A percentile compares a stretch with the other conserved stretches of the same genome.
phyloP scores from a whole-genome alignment of 2,329 filamentous ascomycete species.

The Lojkania enalia region DNA sequence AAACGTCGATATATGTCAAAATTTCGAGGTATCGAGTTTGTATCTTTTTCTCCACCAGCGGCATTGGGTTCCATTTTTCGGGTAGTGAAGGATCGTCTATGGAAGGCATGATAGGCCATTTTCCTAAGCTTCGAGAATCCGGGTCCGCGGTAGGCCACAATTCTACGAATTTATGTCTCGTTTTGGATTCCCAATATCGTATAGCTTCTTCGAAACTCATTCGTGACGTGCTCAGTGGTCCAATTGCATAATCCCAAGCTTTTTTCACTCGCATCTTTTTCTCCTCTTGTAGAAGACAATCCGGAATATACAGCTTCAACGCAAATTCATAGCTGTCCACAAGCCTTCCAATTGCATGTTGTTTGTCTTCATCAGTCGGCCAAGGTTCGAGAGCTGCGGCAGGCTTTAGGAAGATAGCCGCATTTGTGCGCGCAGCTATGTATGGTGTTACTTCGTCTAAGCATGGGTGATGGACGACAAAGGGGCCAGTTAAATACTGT shows the following conservation, averaged over 20 bases:
- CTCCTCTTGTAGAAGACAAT: constrained; percentile 10
- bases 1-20: constrained; percentile 31
- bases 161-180: constrained; percentile 7
- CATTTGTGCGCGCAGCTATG: constrained; percentile 24
- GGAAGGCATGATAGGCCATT: constrained; percentile 23
- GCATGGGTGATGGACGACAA: constrained; percentile 9
- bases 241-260: constrained; percentile 36
- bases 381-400: constrained; percentile 19
- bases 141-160: background rate
- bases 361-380: constrained; percentile 26
- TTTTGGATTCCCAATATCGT: constrained; percentile 28
- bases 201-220: constrained; percentile 35
- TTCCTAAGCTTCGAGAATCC: background rate
- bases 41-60: constrained; percentile 11
- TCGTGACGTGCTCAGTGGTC: constrained; percentile 26
- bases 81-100: constrained; percentile 16
- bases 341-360: constrained; percentile 35
- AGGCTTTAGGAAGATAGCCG: constrained; percentile 25
- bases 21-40: constrained; percentile 14
- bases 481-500: constrained; percentile 32
- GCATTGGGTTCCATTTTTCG: constrained; percentile 33
- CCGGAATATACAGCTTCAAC: constrained; percentile 28
- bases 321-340: constrained; percentile 40
- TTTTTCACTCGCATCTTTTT: constrained; percentile 16
- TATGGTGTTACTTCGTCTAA: constrained; percentile 27